phyloP scores from a whole-genome alignment of 768 basidiomycete genomes.

The Pholiota molesta region DNA sequence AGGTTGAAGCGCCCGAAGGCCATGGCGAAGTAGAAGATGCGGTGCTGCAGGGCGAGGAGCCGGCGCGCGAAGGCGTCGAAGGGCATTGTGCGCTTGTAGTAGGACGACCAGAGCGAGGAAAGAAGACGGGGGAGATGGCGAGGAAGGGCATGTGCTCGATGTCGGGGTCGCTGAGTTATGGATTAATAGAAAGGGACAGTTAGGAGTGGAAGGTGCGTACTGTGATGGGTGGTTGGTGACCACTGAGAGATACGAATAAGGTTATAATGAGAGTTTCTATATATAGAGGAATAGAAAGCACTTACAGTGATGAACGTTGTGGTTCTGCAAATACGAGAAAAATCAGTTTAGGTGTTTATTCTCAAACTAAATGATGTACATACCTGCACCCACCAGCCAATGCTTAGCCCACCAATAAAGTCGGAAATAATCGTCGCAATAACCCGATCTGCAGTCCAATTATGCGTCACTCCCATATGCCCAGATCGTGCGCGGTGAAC shows the following conservation, averaged over 20 bases:
- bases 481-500: conserved; percentile 92
- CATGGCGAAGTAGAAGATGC: conserved; percentile 90
- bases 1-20: conserved; percentile 94
- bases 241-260: conserved; percentile 47
- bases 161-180: conserved; percentile 68
- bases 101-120: conserved; percentile 86
- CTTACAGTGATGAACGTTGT: conserved; percentile 96
- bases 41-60: conserved; percentile 82
- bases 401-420: conserved; percentile 89
- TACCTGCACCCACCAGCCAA: conserved; percentile 98
- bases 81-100: conserved; percentile 86
- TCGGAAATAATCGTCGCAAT: conserved; percentile 81
- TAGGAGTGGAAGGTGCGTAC: conserved; percentile 42
- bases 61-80: conserved; percentile 72
- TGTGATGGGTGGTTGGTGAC: conserved; percentile 98
- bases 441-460: conserved; percentile 80
- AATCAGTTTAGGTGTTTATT: conserved; percentile 10
- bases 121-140: conserved; percentile 90
- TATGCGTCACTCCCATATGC: conserved; percentile 90
- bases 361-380: conserved; percentile 37
- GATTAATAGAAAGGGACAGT: conserved; percentile 15
- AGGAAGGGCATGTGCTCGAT: conserved; percentile 93
- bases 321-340: conserved; percentile 55
- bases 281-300: conserved; percentile 18
- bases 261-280: conserved; percentile 14